Base-by-base conservation (phyloP, 805 yeast species). In the Lachancea thermotolerans region DNA sequence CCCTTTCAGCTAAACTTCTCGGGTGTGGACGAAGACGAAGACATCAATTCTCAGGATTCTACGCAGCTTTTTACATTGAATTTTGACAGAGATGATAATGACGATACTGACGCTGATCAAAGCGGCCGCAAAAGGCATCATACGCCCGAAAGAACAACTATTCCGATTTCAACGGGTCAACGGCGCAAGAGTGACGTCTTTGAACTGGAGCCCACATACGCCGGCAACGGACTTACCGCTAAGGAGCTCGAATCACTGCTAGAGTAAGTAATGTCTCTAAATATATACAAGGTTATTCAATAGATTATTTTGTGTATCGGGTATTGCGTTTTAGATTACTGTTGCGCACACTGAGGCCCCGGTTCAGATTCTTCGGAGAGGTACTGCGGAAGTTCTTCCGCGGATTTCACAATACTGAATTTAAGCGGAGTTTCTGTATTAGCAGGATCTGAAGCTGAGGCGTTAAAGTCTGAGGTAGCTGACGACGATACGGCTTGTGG, bases 261-360 rank as follows among this genome's bases (percentile, higher is more conserved):
- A 35, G 46, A 49, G 25, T 48, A 42, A 34, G 15, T 15, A n/a
- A 17, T 15, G 8, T n/a, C 5, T 10, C 11, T 25, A 8, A 17
- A 32, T 41, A 43, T 43, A 35, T 43, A 43, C 46, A 43, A 29
- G 45, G 37, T 29, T 18, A 10, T 35, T 35, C 12, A 18, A 17
- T 15, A 36, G 33, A 11, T 11, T 11, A 30, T 5, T 39, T 32
- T 29, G 36, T 32, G 17, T 27, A 16, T 40, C 32, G n/a, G n/a
- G 16, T 10, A 21, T 21, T 38, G 17, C 36, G 36, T n/a, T 10
- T 27, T 10, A 28, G 21, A 33, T 58, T 57, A 70, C 51, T 71
- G 74, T 41, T 68, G 73, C 6, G 70, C 46, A 52, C 78, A 73
- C 38, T 70, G 70, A 3, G 72, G 69, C 25, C 39, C 44, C 27